Percentiles rank a stretch among this genome's conserved stretches.
Conservation (phyloP, 2,329 filamentous ascomycete genomes). For the Microdochium bolleyi region DNA sequence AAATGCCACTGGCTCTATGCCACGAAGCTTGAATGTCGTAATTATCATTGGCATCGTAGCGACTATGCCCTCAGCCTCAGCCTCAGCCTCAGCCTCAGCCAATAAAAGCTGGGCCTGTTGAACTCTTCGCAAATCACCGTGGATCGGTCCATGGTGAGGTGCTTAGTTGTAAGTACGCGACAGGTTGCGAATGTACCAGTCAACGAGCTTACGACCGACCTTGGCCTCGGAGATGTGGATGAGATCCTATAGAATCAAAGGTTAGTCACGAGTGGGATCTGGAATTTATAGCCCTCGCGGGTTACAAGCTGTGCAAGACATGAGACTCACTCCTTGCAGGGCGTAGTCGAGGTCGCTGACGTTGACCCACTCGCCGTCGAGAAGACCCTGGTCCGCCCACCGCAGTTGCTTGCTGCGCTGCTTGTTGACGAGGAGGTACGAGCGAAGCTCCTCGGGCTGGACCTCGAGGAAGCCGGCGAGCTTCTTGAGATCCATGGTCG, state of each 20-base stretch:
- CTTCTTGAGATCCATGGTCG: constrained; percentile 98
- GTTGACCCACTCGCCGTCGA: constrained; percentile 89
- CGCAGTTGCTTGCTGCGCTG: constrained; percentile 94
- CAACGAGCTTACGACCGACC: constrained; percentile 91
- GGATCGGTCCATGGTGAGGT: too few species aligned
- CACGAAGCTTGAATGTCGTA: not conserved
- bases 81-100: too few species aligned
- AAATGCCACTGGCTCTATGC: too few species aligned
- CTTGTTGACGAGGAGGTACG: constrained; percentile 95
- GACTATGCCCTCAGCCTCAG: not conserved
- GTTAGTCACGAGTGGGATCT: constrained; percentile 14
- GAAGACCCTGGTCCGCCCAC: constrained; percentile 81
- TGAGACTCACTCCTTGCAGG: constrained; percentile 71
- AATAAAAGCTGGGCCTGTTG: too few species aligned
- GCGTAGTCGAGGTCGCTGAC: constrained; percentile 96
- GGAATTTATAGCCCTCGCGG: not conserved
- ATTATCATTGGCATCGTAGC: not conserved
- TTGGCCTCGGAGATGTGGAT: constrained; percentile 99
- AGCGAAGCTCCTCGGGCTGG: constrained; percentile 88
- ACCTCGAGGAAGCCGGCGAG: constrained; percentile 95
- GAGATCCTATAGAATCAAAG: constrained; percentile 56
- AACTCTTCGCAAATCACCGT: too few species aligned
- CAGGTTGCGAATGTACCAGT: constrained; percentile 98
- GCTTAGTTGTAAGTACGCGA: constrained; percentile 76
- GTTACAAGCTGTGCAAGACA: not conserved